Conservation (phyloP, 352 stramenopile genomes). For the Phytophthora melonis region DNA sequence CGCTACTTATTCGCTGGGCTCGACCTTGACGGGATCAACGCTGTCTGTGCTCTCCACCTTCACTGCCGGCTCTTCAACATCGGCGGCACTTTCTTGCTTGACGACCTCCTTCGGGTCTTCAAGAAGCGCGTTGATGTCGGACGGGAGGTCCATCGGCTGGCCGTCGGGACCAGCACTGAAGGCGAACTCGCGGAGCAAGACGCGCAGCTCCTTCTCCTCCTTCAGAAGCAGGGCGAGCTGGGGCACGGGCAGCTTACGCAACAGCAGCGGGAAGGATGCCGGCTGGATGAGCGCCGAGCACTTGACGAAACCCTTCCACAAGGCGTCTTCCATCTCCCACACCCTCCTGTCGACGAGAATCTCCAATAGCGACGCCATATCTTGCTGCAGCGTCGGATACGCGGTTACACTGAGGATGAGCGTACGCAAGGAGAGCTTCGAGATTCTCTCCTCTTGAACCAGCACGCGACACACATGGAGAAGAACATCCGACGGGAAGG, state of each 20-base stretch:
- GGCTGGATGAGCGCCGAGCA: constrained; percentile 78
- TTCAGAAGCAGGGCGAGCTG: constrained; percentile 63
- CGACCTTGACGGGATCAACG: constrained; percentile 31
- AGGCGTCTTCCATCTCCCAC: constrained; percentile 78
- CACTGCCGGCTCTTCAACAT: constrained; percentile 17
- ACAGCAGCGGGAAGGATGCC: constrained; percentile 73
- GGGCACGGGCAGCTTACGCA: constrained; percentile 56
- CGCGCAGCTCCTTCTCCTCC: constrained; percentile 67
- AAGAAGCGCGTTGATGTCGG: constrained; percentile 39
- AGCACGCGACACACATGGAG: constrained; percentile 74
- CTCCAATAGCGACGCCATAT: constrained; percentile 67
- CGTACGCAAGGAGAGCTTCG: constrained; percentile 77
- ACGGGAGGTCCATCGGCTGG: constrained; percentile 44
- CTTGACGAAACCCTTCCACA: constrained; percentile 88
- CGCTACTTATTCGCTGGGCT: constrained; percentile 21
- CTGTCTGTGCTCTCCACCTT: constrained; percentile 30
- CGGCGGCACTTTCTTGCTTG: constrained; percentile 20
- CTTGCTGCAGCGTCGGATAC: constrained; percentile 70
- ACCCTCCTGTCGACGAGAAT: constrained; percentile 62
- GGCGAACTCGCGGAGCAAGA: constrained; percentile 56
- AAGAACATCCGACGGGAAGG: constrained; percentile 81
- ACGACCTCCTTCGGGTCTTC: constrained; percentile 34
- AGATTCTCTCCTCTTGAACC: constrained; percentile 64
- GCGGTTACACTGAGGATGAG: constrained; percentile 83
- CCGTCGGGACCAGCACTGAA: constrained; percentile 42